Evolutionary conservation across 805 yeast species (phyloP).

Genomic region (Scheffersomyces stipitis): DNA sequence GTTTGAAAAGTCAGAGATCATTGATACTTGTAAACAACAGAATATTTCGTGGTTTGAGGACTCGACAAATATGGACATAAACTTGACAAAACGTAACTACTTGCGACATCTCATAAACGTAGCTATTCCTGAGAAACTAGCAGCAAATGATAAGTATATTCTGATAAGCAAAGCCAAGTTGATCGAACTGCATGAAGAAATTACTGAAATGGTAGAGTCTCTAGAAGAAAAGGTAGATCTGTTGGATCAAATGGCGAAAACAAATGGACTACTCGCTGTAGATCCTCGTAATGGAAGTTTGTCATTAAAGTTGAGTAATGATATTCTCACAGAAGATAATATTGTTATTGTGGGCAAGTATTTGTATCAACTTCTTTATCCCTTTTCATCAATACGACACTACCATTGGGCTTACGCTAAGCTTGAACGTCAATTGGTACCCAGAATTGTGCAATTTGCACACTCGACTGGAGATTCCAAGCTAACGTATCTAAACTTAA

Average conservation of each 20-base stretch:
- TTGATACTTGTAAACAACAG: conserved; percentile 42
- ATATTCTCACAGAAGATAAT: conserved; percentile 8
- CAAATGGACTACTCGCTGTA: neutral
- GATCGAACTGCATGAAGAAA: conserved; percentile 1
- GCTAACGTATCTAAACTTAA: conserved; percentile 18
- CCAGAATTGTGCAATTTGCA: conserved; percentile 16
- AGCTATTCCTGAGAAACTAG: neutral
- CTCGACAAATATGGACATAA: conserved; percentile 53
- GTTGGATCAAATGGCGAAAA: conserved; percentile 1
- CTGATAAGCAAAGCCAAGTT: conserved; percentile 2
- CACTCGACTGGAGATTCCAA: neutral
- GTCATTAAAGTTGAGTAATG: conserved; percentile 9
- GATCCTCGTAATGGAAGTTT: conserved; percentile 10
- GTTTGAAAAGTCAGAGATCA: conserved; percentile 44
- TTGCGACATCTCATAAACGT: conserved; percentile 38
- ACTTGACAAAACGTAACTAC: conserved; percentile 58
- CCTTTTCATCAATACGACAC: conserved; percentile 31
- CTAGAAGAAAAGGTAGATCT: conserved; percentile 4
- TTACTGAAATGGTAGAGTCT: neutral
- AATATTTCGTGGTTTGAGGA: conserved; percentile 69
- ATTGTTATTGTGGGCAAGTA: conserved; percentile 26
- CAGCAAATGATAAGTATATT: neutral
- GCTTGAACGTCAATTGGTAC: conserved; percentile 31
- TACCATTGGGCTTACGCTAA: conserved; percentile 43
- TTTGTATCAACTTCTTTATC: conserved; percentile 24